phyloP scores from a whole-genome alignment of 2,329 filamentous ascomycete species.

The Dactylellina parvicollis region DNA sequence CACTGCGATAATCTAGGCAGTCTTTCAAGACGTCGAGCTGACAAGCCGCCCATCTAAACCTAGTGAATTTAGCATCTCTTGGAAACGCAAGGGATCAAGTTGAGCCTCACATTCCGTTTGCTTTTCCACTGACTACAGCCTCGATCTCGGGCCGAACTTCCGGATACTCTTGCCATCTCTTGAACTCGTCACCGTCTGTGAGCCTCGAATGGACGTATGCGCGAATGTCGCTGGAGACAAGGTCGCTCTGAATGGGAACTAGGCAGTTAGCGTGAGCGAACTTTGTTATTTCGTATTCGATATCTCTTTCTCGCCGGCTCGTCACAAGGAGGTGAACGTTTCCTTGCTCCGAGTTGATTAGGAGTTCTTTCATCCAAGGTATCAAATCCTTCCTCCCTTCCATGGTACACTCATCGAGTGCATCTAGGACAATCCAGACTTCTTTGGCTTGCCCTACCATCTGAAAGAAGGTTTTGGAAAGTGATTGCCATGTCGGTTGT shows the following conservation, averaged over 20 bases:
- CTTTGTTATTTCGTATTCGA: background rate
- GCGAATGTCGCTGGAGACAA: constrained; percentile 13
- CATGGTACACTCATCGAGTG: constrained; percentile 58
- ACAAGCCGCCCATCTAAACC: constrained; percentile 59
- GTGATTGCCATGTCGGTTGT: constrained; percentile 57
- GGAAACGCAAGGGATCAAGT: background rate
- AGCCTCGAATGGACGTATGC: constrained; percentile 29
- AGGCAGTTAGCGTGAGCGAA: background rate
- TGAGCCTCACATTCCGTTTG: constrained; percentile 59
- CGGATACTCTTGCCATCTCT: constrained; percentile 56
- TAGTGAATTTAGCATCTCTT: constrained; percentile 33
- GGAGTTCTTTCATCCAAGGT: background rate
- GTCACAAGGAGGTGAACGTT: constrained; percentile 11
- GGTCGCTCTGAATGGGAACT: background rate
- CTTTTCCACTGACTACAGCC: constrained; percentile 37
- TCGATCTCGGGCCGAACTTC: constrained; percentile 51
- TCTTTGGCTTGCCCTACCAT: constrained; percentile 58
- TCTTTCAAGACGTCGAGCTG: constrained; percentile 58
- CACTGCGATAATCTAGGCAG: constrained; percentile 46
- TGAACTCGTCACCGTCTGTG: constrained; percentile 52
- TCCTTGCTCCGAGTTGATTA: background rate
- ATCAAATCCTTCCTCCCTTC: background rate
- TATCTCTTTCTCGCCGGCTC: background rate
- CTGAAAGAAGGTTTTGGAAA: constrained; percentile 56
- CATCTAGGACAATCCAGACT: constrained; percentile 59